Conservation (phyloP, 495 filamentous ascomycete genomes). For the Penicillium soppii region DNA sequence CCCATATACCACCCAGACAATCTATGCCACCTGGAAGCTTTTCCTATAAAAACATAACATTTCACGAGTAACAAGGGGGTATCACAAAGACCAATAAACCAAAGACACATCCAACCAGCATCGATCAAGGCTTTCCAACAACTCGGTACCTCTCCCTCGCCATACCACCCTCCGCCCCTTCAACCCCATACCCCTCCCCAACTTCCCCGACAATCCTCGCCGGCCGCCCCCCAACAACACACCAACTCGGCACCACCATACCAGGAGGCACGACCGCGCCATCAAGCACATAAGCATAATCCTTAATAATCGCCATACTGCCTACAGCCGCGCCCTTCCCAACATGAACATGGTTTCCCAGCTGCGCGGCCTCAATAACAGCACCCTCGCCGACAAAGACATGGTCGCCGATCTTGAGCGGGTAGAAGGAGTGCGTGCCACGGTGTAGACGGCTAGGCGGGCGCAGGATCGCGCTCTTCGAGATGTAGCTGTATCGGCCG, state of each 20-base stretch:
- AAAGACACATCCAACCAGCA: constrained; percentile 7
- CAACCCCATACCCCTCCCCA: constrained; percentile 71
- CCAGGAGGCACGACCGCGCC: constrained; percentile 76
- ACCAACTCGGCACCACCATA: constrained; percentile 90
- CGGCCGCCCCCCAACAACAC: constrained; percentile 78
- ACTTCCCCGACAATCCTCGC: constrained; percentile 83
- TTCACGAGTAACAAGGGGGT: constrained; percentile 17
- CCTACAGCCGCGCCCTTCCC: constrained; percentile 72
- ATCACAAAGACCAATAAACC: constrained; percentile 18
- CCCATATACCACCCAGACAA: no score
- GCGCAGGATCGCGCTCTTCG: constrained; percentile 66
- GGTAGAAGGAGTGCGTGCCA: constrained; percentile 63
- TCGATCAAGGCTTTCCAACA: constrained; percentile 35
- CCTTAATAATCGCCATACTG: constrained; percentile 86
- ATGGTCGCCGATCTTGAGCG: constrained; percentile 88
- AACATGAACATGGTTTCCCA: constrained; percentile 82
- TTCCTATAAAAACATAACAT: neutral
- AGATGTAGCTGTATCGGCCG: constrained; percentile 84
- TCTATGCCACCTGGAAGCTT: no score
- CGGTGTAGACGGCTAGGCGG: constrained; percentile 73
- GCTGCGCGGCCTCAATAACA: constrained; percentile 73
- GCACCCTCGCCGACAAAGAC: constrained; percentile 77
- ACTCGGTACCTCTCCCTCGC: constrained; percentile 47
- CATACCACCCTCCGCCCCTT: constrained; percentile 47
- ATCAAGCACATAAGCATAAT: constrained; percentile 81